Base-by-base conservation (phyloP, 352 stramenopile genomes). In the Phytophthora lateralis region DNA sequence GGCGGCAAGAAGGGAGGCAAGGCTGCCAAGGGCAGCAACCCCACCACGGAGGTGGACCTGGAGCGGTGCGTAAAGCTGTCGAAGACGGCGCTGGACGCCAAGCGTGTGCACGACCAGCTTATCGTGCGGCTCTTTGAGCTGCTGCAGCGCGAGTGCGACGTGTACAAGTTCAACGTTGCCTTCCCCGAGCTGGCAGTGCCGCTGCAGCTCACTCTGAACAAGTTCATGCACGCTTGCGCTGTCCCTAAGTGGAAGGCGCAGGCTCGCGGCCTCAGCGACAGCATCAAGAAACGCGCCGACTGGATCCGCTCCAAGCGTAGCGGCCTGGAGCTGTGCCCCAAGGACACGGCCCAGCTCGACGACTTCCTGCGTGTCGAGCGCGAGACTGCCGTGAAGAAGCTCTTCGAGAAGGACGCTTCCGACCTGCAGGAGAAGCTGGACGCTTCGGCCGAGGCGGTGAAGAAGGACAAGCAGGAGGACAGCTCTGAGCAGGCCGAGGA, bases 101-200 rank as follows among this genome's bases (percentile, higher is more conserved):
- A 89, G 63, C 82, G 82, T 26, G 77, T 99, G 29, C 85, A 97
- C 56, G 97, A 97, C 34, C 79, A 92, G 55, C 73, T 98, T 34
- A 80, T 98, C 30, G 79, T 89, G n/a, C 86, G 91, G 66, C 73
- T 97, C 8, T 98, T 98, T 75, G 82, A 98, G 52, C 69, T 99
- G 43, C 73, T 99, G 51, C 91, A 98, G 71, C 84, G 90, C 54
- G 96, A 98, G 72, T 89, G 97, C 35, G 92, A 98, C 63, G 78
- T 98, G 45, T 98, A 98, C 78, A 91, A 95, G 69, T 98, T 97
- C 72, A 96, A 96, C 57, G 91, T 98, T 41, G 95, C 88, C 17
- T 98, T 98, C 76, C 97, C 96, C 0, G 97, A 99, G 73, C 92
- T 98, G 55, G 89, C 87, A 0, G 85, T 98, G 57, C 83, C 90